These are phyloP conservation scores for Eleusine indica DNA, from an alignment of 176 grass and related monocot species.

Conservation along the genomic window DNA sequence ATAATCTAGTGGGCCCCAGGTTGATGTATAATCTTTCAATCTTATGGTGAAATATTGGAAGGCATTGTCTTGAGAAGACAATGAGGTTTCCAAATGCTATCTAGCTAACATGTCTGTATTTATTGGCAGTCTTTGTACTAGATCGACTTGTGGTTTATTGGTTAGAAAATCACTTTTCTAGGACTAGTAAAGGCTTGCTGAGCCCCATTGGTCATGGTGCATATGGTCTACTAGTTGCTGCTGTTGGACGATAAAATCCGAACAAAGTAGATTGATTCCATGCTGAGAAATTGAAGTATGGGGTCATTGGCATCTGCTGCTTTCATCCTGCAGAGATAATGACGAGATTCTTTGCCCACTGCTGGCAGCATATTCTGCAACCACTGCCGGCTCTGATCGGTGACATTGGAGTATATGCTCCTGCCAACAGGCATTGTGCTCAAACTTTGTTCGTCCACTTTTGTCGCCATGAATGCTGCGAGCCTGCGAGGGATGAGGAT, in stretches of 20 bases:
- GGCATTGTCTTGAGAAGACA: not conserved
- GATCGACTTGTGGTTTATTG: not conserved
- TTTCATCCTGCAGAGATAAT: not conserved
- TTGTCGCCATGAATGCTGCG: not conserved
- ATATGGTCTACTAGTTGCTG: not conserved
- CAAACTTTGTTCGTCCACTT: not conserved
- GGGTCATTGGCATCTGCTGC: not conserved
- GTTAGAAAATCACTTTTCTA: not conserved
- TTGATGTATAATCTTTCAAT: not conserved
- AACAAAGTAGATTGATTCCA: not conserved
- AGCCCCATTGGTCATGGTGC: not conserved
- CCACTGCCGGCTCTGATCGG: conserved; percentile 2
- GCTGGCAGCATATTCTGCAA: not conserved
- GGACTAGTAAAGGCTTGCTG: not conserved
- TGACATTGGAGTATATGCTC: not conserved
- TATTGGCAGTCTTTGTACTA: not conserved
- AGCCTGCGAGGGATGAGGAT: not conserved
- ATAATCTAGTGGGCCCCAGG: too few species aligned
- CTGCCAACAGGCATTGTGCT: not conserved
- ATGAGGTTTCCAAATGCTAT: not conserved
- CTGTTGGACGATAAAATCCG: not conserved
- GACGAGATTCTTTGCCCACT: conserved; percentile 22
- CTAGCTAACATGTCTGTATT: not conserved
- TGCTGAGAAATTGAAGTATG: not conserved
- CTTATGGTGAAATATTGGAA: not conserved